Base-by-base conservation (phyloP, 1,284 basidiomycete genomes). In the Tilletia horrida region DNA sequence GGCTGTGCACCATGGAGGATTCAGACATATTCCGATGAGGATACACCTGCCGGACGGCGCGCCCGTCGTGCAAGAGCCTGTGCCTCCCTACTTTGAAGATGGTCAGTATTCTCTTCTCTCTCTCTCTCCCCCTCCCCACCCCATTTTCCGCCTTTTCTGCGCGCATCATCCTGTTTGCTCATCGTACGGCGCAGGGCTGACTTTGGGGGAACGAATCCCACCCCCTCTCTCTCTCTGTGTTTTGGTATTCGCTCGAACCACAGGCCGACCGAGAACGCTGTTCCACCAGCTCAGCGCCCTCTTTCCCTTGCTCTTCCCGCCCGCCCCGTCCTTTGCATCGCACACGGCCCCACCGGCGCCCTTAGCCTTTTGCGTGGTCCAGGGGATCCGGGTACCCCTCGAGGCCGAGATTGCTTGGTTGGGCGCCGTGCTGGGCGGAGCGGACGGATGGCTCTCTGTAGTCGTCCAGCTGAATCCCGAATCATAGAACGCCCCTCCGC, bases 371-470 rank as follows among this genome's bases (percentile, higher is more conserved):
- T 86, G 91, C 0, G 82, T 97, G 62, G 85, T 94, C 18, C 93
- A 97, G 80, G 95, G 95, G 3, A 88, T 97, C n/a, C 83, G 87
- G 1, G 84, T 91, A 2, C 95, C 95, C 0, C 84, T 88, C 18
- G 93, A 96, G 55, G 86, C 92, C 1, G 93, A 97, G 78, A 86
- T 97, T 78, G 92, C 90, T 1, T 97, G 94, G 94, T 82, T 97
- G 14, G 91, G 92, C 14, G 89, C 91, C 13, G 93, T 91, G 74
- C 85, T 97, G 82, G 87, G 89, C 14, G 92, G 93, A 11, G 91
- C 92, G 6, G 95, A 97, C 79, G 95, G 95, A 7, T 97, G 94
- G 94, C 68, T 52, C 14, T 52, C 50, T 1, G 21, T 52, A 16
- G 27, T 52, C 14, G 23, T 52, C 23, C 50, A 52, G 13, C 21